Evolutionary conservation across 352 stramenopile genomes (phyloP), one percentile per base, ranked within the genome.

Genomic region (Globisporangium alternatum): DNA sequence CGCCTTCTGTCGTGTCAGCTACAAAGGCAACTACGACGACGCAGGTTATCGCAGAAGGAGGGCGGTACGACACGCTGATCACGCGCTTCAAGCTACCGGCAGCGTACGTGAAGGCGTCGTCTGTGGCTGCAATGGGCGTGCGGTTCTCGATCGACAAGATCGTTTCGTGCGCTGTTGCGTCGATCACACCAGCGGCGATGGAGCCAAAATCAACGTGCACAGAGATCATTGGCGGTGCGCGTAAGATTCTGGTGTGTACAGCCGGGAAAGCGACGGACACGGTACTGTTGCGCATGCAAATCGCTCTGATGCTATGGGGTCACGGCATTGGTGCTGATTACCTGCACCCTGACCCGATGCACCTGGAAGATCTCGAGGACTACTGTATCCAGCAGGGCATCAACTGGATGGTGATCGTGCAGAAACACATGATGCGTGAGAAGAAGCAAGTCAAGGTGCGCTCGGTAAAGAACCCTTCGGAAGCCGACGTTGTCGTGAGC

Each of bases 61-160:
- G 88, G 30, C 83, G 88, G 1, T 96, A 95, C 55, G 87, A 96
- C 55, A 74, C 85, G 7, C 65, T 96, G 31, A 65, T 96, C n/a
- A 86, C 84, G 2, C 83, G 85, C 0, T 96, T 95, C 67, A 89
- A 91, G n/a, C 72, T 95, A 19, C 89, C 88, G 5, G 86, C 77
- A 0, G 86, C 86, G 8, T 90, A 90, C 56, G 72, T 88, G 10
- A 93, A 94, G 66, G 67, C 79, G 3, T 86, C 79, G 3, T 71
- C 76, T 8, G 83, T 91, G 7, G 84, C 83, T 37, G 88, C 88
- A 0, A 92, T 96, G 75, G 86, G 86, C 41, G 83, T 96, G 56
- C 83, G 88, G 41, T 94, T 96, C 67, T 89, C 84, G 22, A 76
- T 96, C 17, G 86, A 96, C 63, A 93, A 92, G 65, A 94, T 96